Evolutionary conservation across 257 asterid species (phyloP).

Genomic region (Plantago ovata): DNA sequence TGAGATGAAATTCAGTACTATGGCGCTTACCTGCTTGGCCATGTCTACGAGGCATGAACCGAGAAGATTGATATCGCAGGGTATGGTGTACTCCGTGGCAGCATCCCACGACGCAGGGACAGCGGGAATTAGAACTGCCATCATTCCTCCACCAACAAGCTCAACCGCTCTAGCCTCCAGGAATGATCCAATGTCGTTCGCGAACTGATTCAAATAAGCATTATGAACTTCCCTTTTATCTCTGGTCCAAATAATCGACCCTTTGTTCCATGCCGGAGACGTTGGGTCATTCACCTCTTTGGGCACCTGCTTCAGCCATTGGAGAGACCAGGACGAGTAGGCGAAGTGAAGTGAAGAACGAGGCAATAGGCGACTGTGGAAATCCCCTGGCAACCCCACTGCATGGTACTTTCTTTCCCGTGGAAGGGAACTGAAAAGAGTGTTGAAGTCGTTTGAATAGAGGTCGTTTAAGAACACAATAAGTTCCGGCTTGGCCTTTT

Average conservation of each 20-base stretch:
- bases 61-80: not conserved
- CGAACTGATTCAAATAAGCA: conserved; percentile 25
- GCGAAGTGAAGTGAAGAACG: conserved; percentile 26
- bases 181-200: conserved; percentile 23
- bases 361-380: conserved; percentile 25
- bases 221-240: conserved; percentile 18
- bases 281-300: conserved; percentile 14
- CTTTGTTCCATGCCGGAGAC: conserved; percentile 25
- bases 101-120: conserved; percentile 15
- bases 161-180: conserved; percentile 24
- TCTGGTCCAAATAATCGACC: conserved; percentile 14
- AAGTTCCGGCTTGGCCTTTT: conserved; percentile 6
- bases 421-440: conserved; percentile 22
- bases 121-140: conserved; percentile 28
- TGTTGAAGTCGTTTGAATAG: conserved; percentile 27
- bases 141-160: conserved; percentile 29
- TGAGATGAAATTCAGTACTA: no score
- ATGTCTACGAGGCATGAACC: conserved; percentile 7
- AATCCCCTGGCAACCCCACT: conserved; percentile 29
- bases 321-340: conserved; percentile 29
- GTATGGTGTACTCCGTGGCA: not conserved
- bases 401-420: conserved; percentile 20
- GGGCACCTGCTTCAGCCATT: conserved; percentile 31
- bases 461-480: conserved; percentile 27
- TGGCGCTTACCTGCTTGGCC: not conserved